Conservation (phyloP, 306 rosid genomes). For the Dalbergia oliveri region DNA sequence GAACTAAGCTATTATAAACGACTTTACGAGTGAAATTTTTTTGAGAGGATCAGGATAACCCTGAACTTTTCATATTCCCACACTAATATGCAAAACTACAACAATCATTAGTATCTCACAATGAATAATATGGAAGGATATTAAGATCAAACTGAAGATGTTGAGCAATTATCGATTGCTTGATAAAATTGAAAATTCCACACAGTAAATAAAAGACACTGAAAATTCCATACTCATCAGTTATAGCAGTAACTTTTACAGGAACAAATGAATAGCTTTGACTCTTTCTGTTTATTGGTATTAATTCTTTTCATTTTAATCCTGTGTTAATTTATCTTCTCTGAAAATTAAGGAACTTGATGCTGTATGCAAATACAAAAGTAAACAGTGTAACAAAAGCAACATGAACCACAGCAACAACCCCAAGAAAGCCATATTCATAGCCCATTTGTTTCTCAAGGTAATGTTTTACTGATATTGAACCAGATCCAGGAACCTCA, state of each 20-base stretch:
- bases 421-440: conserved; percentile 59
- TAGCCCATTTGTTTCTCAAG: conserved; percentile 50
- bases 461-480: conserved; percentile 49
- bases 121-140: background rate
- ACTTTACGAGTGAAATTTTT: background rate
- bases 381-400: conserved; percentile 52
- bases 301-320: conserved; percentile 23
- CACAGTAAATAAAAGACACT: background rate
- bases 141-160: background rate
- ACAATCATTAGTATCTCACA: background rate
- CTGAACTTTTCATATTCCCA: background rate
- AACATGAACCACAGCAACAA: conserved; percentile 58
- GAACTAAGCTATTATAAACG: too few species aligned
- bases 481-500: conserved; percentile 50
- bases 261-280: background rate
- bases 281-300: background rate
- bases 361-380: conserved; percentile 60
- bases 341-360: conserved; percentile 64
- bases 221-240: background rate
- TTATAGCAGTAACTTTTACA: background rate
- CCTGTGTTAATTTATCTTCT: conserved; percentile 44
- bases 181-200: conserved; percentile 14
- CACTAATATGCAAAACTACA: background rate
- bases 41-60: background rate
- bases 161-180: background rate